Percentiles rank a stretch among this genome's conserved stretches.
Conservation (phyloP, 768 basidiomycete genomes). For the Suillus lakei region DNA sequence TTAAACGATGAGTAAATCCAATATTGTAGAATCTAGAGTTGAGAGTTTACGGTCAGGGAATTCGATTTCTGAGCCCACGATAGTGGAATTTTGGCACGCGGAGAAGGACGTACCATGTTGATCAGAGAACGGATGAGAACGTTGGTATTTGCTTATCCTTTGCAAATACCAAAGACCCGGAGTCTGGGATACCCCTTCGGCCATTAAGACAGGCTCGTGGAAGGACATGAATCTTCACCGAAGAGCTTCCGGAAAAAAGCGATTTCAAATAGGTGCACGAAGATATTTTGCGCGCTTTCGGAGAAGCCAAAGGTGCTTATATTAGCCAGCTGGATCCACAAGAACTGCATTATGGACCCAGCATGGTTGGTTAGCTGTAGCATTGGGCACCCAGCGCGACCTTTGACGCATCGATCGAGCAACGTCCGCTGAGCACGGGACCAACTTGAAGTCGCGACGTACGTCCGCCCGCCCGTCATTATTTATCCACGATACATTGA, state of each 20-base stretch:
- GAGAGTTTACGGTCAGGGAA: neutral
- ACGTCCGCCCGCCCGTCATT: too few relatives aligned
- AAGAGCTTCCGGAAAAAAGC: too few relatives aligned
- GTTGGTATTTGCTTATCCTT: neutral
- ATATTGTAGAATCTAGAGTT: neutral
- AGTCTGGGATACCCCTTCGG: neutral
- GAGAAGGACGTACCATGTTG: neutral
- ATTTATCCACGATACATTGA: too few relatives aligned
- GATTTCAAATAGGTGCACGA: neutral
- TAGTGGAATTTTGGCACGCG: neutral
- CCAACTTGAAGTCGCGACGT: too few relatives aligned
- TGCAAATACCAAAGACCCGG: neutral
- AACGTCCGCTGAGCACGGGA: neutral
- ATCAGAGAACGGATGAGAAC: neutral
- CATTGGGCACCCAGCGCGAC: neutral
- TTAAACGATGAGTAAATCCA: neutral
- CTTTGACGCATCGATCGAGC: neutral
- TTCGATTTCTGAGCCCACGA: neutral
- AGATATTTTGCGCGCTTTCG: neutral
- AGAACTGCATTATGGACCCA: neutral
- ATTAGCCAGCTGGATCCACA: neutral
- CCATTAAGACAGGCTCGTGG: neutral
- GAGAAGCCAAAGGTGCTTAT: neutral
- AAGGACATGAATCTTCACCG: too few relatives aligned
- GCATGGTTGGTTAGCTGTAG: neutral